Evolutionary conservation across 225 moss, liverwort and hornwort species (phyloP), one percentile per base, ranked within the genome.

Genomic region (Bryoerythrophyllum caledonicum): DNA sequence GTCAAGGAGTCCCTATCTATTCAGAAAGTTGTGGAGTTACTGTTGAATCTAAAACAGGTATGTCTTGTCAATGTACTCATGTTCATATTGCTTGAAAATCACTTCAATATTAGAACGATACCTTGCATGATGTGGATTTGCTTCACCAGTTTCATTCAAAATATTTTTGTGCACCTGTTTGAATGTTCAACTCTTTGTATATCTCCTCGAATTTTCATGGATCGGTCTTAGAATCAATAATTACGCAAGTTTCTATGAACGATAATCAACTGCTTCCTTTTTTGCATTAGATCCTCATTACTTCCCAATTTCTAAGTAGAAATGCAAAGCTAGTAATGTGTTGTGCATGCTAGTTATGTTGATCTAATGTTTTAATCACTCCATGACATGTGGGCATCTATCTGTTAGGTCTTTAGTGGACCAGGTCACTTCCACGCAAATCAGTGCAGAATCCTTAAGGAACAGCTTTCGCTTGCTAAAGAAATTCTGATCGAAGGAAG

Each of bases 361-460:
- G 7, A 13, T 52, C 10, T 21, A 12, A 32, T 32, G 51, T 13
- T 30, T 6, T 13, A 0, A 6, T 52, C 51, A 12, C 19, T 44
- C 8, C 7, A 16, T 25, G 44, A 24, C n/a, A 6, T 65, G 25
- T 43, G 24, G 43, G 65, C 44, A 25, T 16, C 4, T 44, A 9
- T 24, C 3, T 44, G 15, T 25, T 44, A 65, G 65, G 44, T 65
- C 8, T 16, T 44, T 3, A 26, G 6, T 44, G 16, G 14, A 44
- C 44, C 65, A 65, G 16, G 28, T 63, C 51, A 66, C 19, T 75
- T 75, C 52, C 57, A 7, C 27, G 10, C 27, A 43, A 75, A 67
- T 41, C 75, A 67, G 28, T 75, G 66, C 56, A 57, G n/a, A 43
- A n/a, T 75, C 44, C 56, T 75, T 4, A n/a, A 67, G 30, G 56